phyloP scores from a whole-genome alignment of 2,329 filamentous ascomycete species.

The Colletotrichum sojae region DNA sequence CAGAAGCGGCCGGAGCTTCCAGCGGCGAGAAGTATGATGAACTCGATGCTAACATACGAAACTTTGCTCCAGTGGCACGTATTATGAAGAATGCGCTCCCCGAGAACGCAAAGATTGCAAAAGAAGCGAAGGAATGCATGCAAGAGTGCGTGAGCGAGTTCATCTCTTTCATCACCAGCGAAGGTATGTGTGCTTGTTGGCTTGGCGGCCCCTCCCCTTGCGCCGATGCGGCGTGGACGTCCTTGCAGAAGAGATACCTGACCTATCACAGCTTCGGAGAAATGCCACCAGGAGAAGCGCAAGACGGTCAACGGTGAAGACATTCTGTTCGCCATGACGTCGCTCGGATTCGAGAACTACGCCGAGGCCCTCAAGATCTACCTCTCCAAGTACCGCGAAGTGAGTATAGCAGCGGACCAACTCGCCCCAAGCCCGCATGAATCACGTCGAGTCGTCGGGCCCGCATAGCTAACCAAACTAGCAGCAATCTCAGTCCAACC shows the following conservation, averaged over 20 bases:
- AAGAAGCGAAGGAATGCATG: constrained; percentile 99
- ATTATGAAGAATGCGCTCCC: constrained; percentile 99
- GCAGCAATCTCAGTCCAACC: constrained; percentile 71
- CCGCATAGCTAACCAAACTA: constrained; percentile 21
- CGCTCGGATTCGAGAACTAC: constrained; percentile 98
- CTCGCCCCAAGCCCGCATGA: not conserved
- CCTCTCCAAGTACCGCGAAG: constrained; percentile 96
- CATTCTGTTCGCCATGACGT: constrained; percentile 99
- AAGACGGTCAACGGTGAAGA: constrained; percentile 99
- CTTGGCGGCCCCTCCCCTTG: not conserved
- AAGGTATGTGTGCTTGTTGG: constrained; percentile 75
- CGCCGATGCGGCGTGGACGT: not conserved
- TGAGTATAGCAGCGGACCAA: constrained; percentile 63
- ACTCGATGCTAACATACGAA: constrained; percentile 93
- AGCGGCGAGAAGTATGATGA: constrained; percentile 66
- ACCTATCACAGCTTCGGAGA: constrained; percentile 85
- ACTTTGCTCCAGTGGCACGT: constrained; percentile 94
- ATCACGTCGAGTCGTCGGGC: constrained; percentile 12
- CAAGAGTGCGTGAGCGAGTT: constrained; percentile 99
- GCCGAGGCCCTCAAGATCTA: constrained; percentile 98
- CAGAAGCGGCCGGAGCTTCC: constrained; percentile 62
- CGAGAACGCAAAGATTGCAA: constrained; percentile 98
- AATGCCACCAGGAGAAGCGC: constrained; percentile 98
- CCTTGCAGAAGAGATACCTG: constrained; percentile 43
- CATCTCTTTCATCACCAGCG: constrained; percentile 97